Evolutionary conservation across 1,284 basidiomycete genomes (phyloP), one percentile per base, ranked within the genome.

Genomic region (Violaceomyces palustris): DNA sequence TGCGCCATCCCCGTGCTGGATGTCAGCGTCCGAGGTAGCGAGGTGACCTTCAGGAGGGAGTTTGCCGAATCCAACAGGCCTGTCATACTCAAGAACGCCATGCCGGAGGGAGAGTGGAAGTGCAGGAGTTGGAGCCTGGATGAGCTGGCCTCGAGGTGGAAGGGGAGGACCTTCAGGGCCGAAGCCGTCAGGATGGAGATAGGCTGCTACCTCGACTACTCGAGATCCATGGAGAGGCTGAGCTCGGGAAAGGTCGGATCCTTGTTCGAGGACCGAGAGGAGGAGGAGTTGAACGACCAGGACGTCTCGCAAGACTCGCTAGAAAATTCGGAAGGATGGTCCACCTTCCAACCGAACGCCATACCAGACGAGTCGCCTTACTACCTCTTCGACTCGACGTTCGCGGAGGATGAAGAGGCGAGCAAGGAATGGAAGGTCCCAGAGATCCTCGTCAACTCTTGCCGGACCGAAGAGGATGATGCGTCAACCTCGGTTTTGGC

Each of bases 361-460:
- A 54, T 69, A 2, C 67, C 67, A 0, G 68, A 71, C 39, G 67
- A 67, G 33, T 69, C 68, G 29, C 64, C 67, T 5, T 67, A 54
- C 49, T 71, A 71, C 39, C 48, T 69, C 24, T 71, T 71, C 25
- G 68, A 71, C 35, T 52, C 64, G 1, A 38, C 53, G 12, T 57
- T 69, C 17, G 56, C 68, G 17, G 58, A 53, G 14, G 62, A 62
- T 15, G 42, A 39, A 14, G 48, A 55, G 10, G 64, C 62, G 1
- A 47, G 47, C 12, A 29, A 45, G 21, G 58, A 56, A 19, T 66
- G 66, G 66, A 39, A 59, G n/a, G 57, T 64, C 3, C 63, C 63
- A 46, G 50, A 50, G 25, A 60, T 54, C 37, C 51, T 58, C 30
- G 56, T 57, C 30, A 57, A 61, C 30, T 54, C 51, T 28, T 51